Evolutionary conservation across 306 rosid species (phyloP).

Genomic region (Pyrus communis): DNA sequence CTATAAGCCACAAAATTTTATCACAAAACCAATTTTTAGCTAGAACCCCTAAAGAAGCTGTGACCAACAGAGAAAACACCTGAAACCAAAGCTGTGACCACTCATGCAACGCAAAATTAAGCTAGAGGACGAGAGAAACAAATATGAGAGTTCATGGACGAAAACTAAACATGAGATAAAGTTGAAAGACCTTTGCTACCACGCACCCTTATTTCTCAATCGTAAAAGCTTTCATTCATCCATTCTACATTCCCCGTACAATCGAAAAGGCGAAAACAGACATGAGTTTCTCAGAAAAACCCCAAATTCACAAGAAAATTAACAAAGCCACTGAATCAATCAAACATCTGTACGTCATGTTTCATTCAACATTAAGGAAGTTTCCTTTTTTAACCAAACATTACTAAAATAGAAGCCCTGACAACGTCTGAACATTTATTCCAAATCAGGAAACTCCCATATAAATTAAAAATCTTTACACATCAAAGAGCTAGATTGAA

Average conservation of each 20-base stretch:
- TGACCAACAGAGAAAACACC: conserved; percentile 3
- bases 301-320: neutral
- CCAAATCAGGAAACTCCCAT: neutral
- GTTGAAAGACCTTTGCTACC: too few species aligned
- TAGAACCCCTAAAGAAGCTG: neutral
- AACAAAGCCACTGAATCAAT: neutral
- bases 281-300: neutral
- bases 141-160: too few species aligned
- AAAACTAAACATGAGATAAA: too few species aligned
- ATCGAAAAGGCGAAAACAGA: neutral
- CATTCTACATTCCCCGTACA: neutral
- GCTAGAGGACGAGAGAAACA: too few species aligned
- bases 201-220: too few species aligned
- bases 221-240: neutral
- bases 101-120: too few species aligned
- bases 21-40: neutral
- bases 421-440: neutral
- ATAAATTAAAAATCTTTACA: neutral
- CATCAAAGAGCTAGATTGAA: neutral
- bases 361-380: too few species aligned
- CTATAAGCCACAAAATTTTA: neutral
- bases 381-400: neutral
- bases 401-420: neutral
- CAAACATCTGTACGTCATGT: neutral
- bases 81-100: too few species aligned